These are phyloP conservation scores for Fragaria iinumae DNA, from an alignment of 306 rosid genomes.

Conservation along the genomic window DNA sequence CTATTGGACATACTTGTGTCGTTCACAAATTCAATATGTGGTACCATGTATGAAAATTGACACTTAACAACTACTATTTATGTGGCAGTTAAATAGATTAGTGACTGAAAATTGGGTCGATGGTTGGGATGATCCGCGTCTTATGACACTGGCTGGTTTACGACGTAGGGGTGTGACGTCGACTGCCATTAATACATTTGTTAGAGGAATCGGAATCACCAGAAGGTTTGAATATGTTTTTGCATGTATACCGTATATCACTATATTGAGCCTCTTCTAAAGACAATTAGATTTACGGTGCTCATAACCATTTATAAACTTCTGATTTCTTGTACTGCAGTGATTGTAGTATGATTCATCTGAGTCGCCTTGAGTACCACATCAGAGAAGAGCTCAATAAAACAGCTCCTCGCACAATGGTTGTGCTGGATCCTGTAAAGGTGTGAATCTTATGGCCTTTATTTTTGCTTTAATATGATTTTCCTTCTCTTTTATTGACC, in stretches of 20 bases:
- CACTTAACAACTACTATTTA: constrained; percentile 22
- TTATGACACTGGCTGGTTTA: constrained; percentile 92
- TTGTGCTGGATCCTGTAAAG: constrained; percentile 86
- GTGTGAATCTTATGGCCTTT: constrained; percentile 39
- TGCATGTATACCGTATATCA: neutral
- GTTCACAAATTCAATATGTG: constrained; percentile 4
- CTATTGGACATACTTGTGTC: constrained; percentile 4
- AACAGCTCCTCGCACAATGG: constrained; percentile 79
- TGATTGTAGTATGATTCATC: constrained; percentile 82
- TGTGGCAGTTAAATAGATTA: constrained; percentile 71
- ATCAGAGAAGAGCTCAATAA: constrained; percentile 90
- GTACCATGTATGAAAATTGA: neutral
- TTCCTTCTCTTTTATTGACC: constrained; percentile 12
- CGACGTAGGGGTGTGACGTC: constrained; percentile 86
- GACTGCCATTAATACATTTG: constrained; percentile 86
- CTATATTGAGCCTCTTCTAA: neutral
- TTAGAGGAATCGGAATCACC: constrained; percentile 95
- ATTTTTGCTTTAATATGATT: constrained; percentile 8
- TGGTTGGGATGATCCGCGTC: constrained; percentile 99
- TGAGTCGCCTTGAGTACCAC: constrained; percentile 86
- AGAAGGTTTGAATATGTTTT: constrained; percentile 60
- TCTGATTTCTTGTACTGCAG: constrained; percentile 40
- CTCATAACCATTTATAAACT: constrained; percentile 8
- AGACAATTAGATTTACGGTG: neutral
- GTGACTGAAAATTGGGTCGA: constrained; percentile 94